A percentile compares a stretch with the other conserved stretches of the same genome.
Evolutionary conservation across 352 stramenopile genomes (phyloP).

Genomic region (Pythium aristosporum): DNA sequence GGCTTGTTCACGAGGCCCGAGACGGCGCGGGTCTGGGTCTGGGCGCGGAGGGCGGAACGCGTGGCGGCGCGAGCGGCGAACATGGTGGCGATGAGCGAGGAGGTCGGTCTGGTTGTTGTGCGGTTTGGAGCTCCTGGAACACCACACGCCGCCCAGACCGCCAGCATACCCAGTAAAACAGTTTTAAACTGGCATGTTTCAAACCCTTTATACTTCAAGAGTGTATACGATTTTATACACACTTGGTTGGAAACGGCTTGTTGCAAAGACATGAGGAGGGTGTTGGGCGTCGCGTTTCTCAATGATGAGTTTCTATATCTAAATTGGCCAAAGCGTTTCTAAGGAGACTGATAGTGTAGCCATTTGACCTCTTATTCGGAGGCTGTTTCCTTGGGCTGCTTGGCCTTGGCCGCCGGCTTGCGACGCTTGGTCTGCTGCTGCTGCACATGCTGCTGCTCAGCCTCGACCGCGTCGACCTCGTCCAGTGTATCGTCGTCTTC

Average conservation of each 20-base stretch:
- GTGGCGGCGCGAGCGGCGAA: conserved; percentile 49
- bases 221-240: not conserved
- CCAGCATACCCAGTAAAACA: not conserved
- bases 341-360: conserved; percentile 7
- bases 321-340: conserved; percentile 15
- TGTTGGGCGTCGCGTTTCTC: conserved; percentile 14
- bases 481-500: conserved; percentile 12
- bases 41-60: conserved; percentile 26
- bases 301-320: conserved; percentile 15
- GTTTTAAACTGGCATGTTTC: not conserved
- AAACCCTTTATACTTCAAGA: not conserved
- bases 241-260: not conserved
- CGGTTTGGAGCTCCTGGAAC: not conserved
- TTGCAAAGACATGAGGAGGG: conserved; percentile 22
- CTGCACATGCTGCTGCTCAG: conserved; percentile 1
- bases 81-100: conserved; percentile 32
- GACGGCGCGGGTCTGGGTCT: conserved; percentile 48
- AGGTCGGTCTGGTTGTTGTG: not conserved
- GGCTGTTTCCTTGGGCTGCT: not conserved
- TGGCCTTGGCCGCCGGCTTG: conserved; percentile 1
- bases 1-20: conserved; percentile 71
- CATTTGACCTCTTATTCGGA: conserved; percentile 2
- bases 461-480: conserved; percentile 3
- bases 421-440: conserved; percentile 7
- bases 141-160: conserved; percentile 2